Conservation (phyloP, 345 rosid species). For the Boechera retrofracta region DNA sequence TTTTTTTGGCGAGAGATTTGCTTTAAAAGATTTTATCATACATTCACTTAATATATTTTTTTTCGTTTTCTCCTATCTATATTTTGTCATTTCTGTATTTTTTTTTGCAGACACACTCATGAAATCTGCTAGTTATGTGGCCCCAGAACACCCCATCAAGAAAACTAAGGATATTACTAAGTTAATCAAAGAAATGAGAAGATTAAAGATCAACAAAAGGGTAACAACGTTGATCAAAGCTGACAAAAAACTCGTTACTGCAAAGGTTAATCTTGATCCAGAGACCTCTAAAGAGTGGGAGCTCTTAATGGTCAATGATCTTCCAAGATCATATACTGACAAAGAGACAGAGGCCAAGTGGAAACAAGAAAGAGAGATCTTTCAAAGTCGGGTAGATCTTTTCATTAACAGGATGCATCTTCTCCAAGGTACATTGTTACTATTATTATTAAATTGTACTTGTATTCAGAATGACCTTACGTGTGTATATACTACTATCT, state of each 20-base stretch:
- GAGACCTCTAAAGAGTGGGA: slow-evolving; percentile 54
- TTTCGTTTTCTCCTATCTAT: not conserved
- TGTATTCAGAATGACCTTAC: not conserved
- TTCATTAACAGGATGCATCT: slow-evolving; percentile 51
- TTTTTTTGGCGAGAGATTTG: not conserved
- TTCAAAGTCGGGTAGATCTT: slow-evolving; percentile 37
- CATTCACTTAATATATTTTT: not conserved
- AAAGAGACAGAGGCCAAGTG: slow-evolving; percentile 45
- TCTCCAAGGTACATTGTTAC: slow-evolving; percentile 49
- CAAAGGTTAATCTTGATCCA: slow-evolving; percentile 48
- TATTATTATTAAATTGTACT: not conserved
- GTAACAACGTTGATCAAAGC: not conserved
- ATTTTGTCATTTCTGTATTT: not conserved
- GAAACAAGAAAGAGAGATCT: slow-evolving; percentile 46
- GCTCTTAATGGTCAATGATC: slow-evolving; percentile 41
- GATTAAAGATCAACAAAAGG: slow-evolving; percentile 15
- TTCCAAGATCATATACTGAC: slow-evolving; percentile 22
- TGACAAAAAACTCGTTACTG: not conserved
- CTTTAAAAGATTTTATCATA: not conserved
- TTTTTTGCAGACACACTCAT: slow-evolving; percentile 21
- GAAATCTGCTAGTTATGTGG: not conserved
- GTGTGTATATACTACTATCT: not conserved
- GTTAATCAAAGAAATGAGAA: slow-evolving; percentile 28
- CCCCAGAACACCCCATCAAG: not conserved
- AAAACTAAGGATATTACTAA: not conserved